Conservation (phyloP, 352 stramenopile genomes). For the Elongisporangium anandrum region DNA sequence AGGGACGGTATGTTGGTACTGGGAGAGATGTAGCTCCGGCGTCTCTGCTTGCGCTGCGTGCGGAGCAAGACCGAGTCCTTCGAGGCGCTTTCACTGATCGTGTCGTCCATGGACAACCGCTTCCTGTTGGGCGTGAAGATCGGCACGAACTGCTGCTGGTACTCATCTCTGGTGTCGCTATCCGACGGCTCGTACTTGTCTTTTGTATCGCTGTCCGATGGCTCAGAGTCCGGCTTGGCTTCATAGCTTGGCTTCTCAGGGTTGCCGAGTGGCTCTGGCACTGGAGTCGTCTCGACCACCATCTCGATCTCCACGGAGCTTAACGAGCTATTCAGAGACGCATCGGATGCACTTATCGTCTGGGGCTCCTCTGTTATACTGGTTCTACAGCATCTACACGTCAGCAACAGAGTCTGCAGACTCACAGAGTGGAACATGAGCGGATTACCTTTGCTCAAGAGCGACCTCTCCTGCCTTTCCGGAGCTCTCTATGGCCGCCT, state of each 20-base stretch:
- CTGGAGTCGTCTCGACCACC: too few species aligned
- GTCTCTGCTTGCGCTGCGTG: conserved; percentile 26
- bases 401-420: neutral
- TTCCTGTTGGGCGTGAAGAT: neutral
- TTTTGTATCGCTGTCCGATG: neutral
- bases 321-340: neutral
- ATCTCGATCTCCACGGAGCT: neutral
- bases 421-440: neutral
- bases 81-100: neutral
- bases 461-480: neutral
- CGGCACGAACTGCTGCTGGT: neutral
- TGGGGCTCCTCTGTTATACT: neutral
- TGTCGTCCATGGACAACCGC: neutral
- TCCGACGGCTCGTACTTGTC: neutral
- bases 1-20: conserved; percentile 38
- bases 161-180: neutral
- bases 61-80: conserved; percentile 5
- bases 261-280: neutral
- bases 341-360: neutral
- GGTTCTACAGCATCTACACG: neutral
- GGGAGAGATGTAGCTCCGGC: conserved; percentile 45
- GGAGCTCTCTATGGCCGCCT: neutral
- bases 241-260: neutral
- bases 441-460: neutral
- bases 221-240: neutral